Conservation (phyloP, 2,329 filamentous ascomycete genomes). For the Aspergillus sp. region DNA sequence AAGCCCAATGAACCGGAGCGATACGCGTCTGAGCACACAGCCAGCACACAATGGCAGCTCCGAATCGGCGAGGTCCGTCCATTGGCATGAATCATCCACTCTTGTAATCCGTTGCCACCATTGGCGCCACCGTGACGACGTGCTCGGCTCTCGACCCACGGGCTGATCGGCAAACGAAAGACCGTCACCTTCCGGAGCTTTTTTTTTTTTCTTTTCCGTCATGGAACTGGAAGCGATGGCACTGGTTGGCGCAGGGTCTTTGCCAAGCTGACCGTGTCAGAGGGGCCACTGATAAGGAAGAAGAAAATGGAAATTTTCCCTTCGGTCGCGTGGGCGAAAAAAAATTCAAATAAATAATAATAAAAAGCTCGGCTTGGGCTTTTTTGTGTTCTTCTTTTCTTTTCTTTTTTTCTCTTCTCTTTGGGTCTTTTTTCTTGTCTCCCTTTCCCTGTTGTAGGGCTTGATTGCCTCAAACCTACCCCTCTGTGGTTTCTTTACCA, state of each 20-base stretch:
- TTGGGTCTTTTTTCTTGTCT: background rate
- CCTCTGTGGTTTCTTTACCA: background rate
- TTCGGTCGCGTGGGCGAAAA: slow-evolving; percentile 4
- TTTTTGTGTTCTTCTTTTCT: background rate
- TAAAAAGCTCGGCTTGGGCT: background rate
- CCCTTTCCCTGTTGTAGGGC: background rate
- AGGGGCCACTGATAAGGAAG: slow-evolving; percentile 14
- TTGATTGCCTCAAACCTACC: background rate
- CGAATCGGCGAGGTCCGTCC: slow-evolving; percentile 13
- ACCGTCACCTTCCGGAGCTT: background rate
- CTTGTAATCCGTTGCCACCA: background rate
- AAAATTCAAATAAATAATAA: background rate
- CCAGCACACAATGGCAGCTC: background rate
- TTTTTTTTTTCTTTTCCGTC: background rate
- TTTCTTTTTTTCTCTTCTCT: background rate
- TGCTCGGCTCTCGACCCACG: slow-evolving; percentile 10
- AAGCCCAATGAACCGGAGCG: slow-evolving; percentile 1
- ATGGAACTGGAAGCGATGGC: background rate
- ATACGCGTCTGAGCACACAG: background rate
- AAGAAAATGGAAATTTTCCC: slow-evolving; percentile 8
- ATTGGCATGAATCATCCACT: background rate
- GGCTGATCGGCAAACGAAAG: slow-evolving; percentile 5
- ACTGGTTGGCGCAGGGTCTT: slow-evolving; percentile 2
- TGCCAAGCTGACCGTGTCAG: slow-evolving; percentile 4
- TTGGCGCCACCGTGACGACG: background rate